phyloP scores from a whole-genome alignment of 257 asterid genomes.

The Solanum megistacrolobum region DNA sequence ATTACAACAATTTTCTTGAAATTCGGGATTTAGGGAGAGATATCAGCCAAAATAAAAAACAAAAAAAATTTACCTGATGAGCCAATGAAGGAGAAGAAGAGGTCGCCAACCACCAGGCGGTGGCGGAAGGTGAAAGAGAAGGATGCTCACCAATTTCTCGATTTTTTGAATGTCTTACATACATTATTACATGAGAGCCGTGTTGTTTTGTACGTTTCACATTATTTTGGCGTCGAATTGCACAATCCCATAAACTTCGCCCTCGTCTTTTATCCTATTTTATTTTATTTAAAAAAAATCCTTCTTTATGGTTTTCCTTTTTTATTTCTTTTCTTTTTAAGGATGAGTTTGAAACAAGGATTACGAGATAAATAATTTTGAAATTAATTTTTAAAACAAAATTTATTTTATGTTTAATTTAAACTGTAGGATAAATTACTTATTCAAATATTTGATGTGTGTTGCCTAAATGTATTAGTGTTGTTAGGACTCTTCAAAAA shows the following conservation, averaged over 20 bases:
- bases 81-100: not conserved
- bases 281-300: not conserved
- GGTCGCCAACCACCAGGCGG: not conserved
- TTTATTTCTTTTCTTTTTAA: no score
- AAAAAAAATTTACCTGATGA: not conserved
- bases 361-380: not conserved
- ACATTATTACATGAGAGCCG: not conserved
- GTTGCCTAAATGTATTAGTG: not conserved
- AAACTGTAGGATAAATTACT: not conserved
- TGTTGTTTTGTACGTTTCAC: not conserved
- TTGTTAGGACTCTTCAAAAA: no score
- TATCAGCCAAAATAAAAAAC: not conserved
- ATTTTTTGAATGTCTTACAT: not conserved
- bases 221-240: not conserved
- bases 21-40: not conserved
- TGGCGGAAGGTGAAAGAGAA: not conserved
- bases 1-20: not conserved
- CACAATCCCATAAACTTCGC: not conserved
- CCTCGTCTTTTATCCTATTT: not conserved
- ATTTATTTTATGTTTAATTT: not conserved
- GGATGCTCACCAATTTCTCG: not conserved
- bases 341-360: not conserved
- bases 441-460: not conserved
- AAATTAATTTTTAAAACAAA: not conserved
- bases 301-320: not conserved